Conservation (phyloP, 169 alveolate species). For the Besnoitia besnoiti region DNA sequence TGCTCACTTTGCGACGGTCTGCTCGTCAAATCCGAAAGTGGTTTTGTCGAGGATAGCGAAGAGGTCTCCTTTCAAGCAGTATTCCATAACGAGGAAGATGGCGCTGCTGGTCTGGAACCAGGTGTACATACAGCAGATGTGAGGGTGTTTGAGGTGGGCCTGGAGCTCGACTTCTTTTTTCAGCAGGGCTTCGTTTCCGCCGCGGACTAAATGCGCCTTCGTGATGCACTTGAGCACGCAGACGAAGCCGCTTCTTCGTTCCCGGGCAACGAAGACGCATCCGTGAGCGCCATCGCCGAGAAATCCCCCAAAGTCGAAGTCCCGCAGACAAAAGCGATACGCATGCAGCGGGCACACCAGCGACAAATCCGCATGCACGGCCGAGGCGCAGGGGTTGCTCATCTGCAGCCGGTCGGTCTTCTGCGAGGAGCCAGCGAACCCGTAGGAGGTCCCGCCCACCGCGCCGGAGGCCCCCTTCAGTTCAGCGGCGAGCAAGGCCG, state of each 20-base stretch:
- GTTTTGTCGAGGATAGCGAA: slow-evolving; percentile 73
- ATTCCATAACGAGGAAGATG: slow-evolving; percentile 85
- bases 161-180: slow-evolving; percentile 89
- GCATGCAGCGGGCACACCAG: slow-evolving; percentile 56
- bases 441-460: too few relatives aligned
- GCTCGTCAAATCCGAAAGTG: slow-evolving; percentile 74
- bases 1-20: slow-evolving; percentile 74
- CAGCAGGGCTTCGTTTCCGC: slow-evolving; percentile 79
- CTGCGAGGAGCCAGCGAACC: neutral
- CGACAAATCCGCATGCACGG: slow-evolving; percentile 45
- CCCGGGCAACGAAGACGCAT: slow-evolving; percentile 87
- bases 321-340: slow-evolving; percentile 53
- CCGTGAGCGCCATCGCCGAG: slow-evolving; percentile 92
- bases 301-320: slow-evolving; percentile 29
- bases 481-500: too few relatives aligned
- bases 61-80: slow-evolving; percentile 84
- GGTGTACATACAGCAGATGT: slow-evolving; percentile 83
- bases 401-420: neutral
- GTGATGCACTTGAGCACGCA: slow-evolving; percentile 86
- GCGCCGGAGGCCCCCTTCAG: too few relatives aligned
- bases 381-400: neutral
- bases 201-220: slow-evolving; percentile 30
- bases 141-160: slow-evolving; percentile 87
- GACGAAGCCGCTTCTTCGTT: slow-evolving; percentile 85
- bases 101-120: slow-evolving; percentile 84